phyloP scores from a whole-genome alignment of 768 basidiomycete species.

The Butyriboletus loyo region DNA sequence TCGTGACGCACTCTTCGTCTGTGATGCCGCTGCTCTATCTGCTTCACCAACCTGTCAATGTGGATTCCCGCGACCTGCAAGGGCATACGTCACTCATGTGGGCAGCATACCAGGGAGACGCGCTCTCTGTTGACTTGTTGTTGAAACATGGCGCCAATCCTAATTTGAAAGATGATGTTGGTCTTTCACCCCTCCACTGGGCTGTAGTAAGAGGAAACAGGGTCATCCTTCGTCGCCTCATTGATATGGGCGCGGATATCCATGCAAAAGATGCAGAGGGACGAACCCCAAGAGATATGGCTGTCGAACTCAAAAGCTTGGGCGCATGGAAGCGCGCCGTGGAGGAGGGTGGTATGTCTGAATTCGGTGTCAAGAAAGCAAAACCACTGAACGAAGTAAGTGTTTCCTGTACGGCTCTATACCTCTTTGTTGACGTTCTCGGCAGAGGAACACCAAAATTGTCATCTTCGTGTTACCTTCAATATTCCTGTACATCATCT shows the following conservation, averaged over 20 bases:
- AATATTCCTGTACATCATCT: conserved; percentile 77
- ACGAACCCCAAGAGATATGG: conserved; percentile 92
- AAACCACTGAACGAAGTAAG: conserved; percentile 71
- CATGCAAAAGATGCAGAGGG: conserved; percentile 77
- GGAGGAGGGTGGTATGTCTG: conserved; percentile 81
- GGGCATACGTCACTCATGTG: conserved; percentile 98
- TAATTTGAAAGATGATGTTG: conserved; percentile 72
- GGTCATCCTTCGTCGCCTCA: conserved; percentile 75
- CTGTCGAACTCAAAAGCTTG: conserved; percentile 85
- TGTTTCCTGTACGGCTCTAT: not conserved
- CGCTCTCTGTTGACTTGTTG: conserved; percentile 87
- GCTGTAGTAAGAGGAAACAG: conserved; percentile 95
- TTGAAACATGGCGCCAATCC: conserved; percentile 84
- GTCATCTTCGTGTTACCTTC: conserved; percentile 78
- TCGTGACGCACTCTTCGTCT: conserved; percentile 90
- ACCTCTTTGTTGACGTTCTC: conserved; percentile 3
- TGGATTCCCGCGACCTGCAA: conserved; percentile 86
- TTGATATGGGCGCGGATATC: conserved; percentile 85
- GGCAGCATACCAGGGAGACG: conserved; percentile 99
- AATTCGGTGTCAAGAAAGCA: conserved; percentile 64
- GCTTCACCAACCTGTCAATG: conserved; percentile 88
- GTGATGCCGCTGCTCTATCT: conserved; percentile 94
- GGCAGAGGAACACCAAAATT: conserved; percentile 75
- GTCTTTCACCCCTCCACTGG: conserved; percentile 93
- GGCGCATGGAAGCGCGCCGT: conserved; percentile 88